Evolutionary conservation across 805 yeast species (phyloP), one percentile per base, ranked within the genome.

Genomic region (Hermanozyma aechmeae): DNA sequence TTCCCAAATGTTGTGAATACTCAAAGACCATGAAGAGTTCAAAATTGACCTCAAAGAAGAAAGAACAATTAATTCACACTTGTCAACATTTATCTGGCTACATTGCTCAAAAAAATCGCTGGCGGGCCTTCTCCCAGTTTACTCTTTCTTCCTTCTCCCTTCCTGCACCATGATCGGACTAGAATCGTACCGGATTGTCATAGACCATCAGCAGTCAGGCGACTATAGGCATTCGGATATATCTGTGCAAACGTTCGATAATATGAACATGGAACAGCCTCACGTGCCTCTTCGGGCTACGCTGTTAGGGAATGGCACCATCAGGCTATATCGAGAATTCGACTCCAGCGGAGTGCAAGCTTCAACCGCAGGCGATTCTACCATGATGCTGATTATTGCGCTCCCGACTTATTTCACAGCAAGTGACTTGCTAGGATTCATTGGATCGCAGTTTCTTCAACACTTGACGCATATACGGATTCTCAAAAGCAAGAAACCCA

Each of bases 381-480:
- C 85, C 2, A 79, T 80, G 56, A 72, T 83, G 4, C 76, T 89
- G 1, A 80, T 85, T 13, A 52, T 85, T n/a, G 86, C 93, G 0
- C 77, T 86, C 0, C 96, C 96, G 0, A 75, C 81, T 8, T 87
- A 86, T 49, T 79, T 86, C 51, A 77, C 94, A 0, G 82, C 89
- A 0, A 79, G 85, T 15, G 96, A 86, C 43, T 49, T 87, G 15
- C 51, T 86, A 4, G 93, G 89, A 4, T 86, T 79, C 47, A 70
- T 87, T 8, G 93, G 93, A 15, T 77, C 77, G 26, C 56, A 63
- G 1, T 64, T 69, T 16, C 53, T 71, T 37, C 62, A 65, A 8
- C 51, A 59, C 15, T 69, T 83, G 2, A 67, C 86, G 0, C 92
- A 85, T 55, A 68, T 85, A 34, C 61, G 96, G 26, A 64, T 86